Percentiles rank a stretch among this genome's conserved stretches.
These are phyloP conservation scores for Russula vinacea DNA, from an alignment of 768 basidiomycete species.

Conservation along the genomic window DNA sequence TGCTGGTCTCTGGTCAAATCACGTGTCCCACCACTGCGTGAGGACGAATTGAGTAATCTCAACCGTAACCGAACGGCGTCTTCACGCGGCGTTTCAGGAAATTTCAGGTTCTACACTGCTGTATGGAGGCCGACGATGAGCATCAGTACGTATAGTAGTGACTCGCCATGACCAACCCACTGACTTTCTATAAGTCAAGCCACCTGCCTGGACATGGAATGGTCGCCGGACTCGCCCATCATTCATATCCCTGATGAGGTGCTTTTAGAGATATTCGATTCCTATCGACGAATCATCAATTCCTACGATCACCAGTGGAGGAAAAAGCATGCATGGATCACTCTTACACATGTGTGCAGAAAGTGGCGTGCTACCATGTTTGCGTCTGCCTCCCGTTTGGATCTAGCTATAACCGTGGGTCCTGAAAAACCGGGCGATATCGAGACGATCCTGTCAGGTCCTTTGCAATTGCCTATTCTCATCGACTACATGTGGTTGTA, in stretches of 20 bases:
- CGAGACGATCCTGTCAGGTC: not conserved
- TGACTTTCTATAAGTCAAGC: not conserved
- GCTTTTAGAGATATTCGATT: not conserved
- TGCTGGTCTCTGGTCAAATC: too few relatives aligned
- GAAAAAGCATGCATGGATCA: slow-evolving; percentile 28
- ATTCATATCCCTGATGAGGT: not conserved
- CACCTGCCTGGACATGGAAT: not conserved
- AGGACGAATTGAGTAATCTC: too few relatives aligned
- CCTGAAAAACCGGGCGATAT: not conserved
- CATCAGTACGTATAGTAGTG: not conserved
- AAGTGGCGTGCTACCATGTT: slow-evolving; percentile 4
- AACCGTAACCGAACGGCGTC: too few relatives aligned
- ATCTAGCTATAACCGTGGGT: not conserved
- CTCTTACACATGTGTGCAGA: slow-evolving; percentile 10
- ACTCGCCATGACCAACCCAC: not conserved
- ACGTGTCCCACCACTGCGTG: too few relatives aligned
- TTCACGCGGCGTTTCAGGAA: too few relatives aligned
- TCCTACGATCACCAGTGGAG: not conserved
- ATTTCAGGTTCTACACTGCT: too few relatives aligned
- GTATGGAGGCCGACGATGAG: too few relatives aligned
- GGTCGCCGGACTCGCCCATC: not conserved
- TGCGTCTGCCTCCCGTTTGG: slow-evolving; percentile 1
- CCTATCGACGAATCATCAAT: not conserved
- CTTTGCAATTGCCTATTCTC: slow-evolving; percentile 1
- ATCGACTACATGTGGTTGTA: not conserved